These are phyloP conservation scores for Phialophora macrospora DNA, from an alignment of 2,329 filamentous ascomycete genomes.

Conservation along the genomic window DNA sequence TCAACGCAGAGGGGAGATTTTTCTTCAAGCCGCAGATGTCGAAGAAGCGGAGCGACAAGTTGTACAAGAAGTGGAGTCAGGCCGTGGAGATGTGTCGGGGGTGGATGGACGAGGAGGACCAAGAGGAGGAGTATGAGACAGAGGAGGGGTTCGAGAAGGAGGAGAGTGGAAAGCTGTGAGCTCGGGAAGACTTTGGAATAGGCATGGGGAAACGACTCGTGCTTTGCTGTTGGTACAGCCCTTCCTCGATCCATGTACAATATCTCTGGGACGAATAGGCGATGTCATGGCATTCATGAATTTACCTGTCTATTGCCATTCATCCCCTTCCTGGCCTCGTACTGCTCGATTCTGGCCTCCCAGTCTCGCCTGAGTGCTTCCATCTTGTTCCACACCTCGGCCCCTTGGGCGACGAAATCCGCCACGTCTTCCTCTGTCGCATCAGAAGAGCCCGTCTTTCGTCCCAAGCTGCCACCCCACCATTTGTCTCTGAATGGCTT, in stretches of 20 bases:
- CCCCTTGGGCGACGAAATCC: constrained; percentile 67
- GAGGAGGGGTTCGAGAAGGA: constrained; percentile 18
- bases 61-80: constrained; percentile 74
- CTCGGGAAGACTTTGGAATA: background rate
- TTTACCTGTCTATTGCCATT: constrained; percentile 20
- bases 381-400: constrained; percentile 70
- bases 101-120: constrained; percentile 57
- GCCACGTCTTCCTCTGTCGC: constrained; percentile 65
- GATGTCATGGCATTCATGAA: background rate
- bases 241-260: too few species aligned
- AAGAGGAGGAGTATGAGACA: constrained; percentile 22
- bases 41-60: constrained; percentile 61
- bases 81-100: constrained; percentile 79
- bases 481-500: constrained; percentile 37
- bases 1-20: constrained; percentile 72
- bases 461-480: constrained; percentile 56
- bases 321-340: constrained; percentile 42
- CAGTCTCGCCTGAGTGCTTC: constrained; percentile 71
- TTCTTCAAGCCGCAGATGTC: constrained; percentile 71
- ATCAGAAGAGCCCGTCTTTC: constrained; percentile 63
- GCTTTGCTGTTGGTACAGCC: background rate
- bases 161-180: constrained; percentile 15
- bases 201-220: background rate
- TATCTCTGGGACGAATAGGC: background rate
- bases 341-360: constrained; percentile 58